phyloP scores from a whole-genome alignment of 192 early-diverging fungal genomes.

The Geranomyces variabilis region DNA sequence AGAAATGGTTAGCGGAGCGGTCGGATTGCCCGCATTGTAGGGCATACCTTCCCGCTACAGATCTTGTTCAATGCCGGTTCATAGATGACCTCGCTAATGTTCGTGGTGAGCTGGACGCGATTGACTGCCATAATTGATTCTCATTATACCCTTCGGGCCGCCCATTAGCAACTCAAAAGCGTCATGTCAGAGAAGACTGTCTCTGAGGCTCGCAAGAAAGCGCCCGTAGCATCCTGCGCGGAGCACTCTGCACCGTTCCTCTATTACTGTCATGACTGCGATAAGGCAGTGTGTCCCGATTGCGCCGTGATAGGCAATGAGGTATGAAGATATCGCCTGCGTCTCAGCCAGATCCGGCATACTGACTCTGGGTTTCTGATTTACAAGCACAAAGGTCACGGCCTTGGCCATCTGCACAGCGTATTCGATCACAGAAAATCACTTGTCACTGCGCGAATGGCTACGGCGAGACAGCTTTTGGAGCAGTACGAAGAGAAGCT shows the following conservation, averaged over 20 bases:
- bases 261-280: constrained; percentile 53
- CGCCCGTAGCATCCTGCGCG: constrained; percentile 20
- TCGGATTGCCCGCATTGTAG: constrained; percentile 56
- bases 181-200: not conserved
- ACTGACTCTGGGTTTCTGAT: not conserved
- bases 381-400: constrained; percentile 39
- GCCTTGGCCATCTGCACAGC: constrained; percentile 32
- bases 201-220: not conserved
- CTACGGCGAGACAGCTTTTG: not conserved
- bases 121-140: too few species aligned
- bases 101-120: constrained; percentile 9
- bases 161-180: constrained; percentile 19
- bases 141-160: too few species aligned
- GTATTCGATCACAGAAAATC: constrained; percentile 26
- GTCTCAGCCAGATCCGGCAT: not conserved
- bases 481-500: constrained; percentile 11
- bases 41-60: constrained; percentile 14
- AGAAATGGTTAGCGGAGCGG: constrained; percentile 51
- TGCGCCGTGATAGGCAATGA: constrained; percentile 48
- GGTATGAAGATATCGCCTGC: constrained; percentile 16
- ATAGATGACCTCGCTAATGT: constrained; percentile 40
- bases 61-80: constrained; percentile 53
- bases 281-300: constrained; percentile 48
- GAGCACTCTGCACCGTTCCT: constrained; percentile 37
- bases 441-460: not conserved